Conservation (phyloP, 345 rosid genomes). For the Carallia brachiata region DNA sequence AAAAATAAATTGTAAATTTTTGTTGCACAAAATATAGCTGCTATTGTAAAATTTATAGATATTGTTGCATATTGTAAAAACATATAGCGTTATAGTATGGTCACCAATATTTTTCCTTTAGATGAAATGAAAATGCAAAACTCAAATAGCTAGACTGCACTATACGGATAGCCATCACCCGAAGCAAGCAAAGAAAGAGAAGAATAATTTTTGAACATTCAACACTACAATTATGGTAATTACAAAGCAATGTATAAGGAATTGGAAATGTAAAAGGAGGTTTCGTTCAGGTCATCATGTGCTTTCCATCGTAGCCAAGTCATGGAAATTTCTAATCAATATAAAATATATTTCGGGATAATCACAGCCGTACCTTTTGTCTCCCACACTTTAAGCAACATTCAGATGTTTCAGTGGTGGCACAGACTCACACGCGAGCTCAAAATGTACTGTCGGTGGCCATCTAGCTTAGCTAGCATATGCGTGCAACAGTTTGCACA, state of each 20-base stretch:
- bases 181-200: no score
- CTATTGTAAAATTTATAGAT: no score
- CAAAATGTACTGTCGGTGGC: not conserved
- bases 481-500: not conserved
- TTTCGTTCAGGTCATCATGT: not conserved
- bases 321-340: constrained; percentile 18
- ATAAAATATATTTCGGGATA: constrained; percentile 18
- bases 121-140: no score
- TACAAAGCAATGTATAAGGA: not conserved
- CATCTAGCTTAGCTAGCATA: not conserved
- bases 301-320: not conserved
- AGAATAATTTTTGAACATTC: no score
- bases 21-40: no score
- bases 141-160: no score
- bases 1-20: no score
- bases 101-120: no score
- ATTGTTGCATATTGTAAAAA: no score
- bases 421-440: constrained; percentile 32
- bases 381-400: constrained; percentile 26
- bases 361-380: constrained; percentile 27
- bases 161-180: no score
- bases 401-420: constrained; percentile 27
- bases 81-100: no score
- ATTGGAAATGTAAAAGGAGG: not conserved
- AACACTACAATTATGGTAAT: not conserved